These are phyloP conservation scores for Xylaria multiplex DNA, from an alignment of 2,329 filamentous ascomycete genomes.

Conservation along the genomic window DNA sequence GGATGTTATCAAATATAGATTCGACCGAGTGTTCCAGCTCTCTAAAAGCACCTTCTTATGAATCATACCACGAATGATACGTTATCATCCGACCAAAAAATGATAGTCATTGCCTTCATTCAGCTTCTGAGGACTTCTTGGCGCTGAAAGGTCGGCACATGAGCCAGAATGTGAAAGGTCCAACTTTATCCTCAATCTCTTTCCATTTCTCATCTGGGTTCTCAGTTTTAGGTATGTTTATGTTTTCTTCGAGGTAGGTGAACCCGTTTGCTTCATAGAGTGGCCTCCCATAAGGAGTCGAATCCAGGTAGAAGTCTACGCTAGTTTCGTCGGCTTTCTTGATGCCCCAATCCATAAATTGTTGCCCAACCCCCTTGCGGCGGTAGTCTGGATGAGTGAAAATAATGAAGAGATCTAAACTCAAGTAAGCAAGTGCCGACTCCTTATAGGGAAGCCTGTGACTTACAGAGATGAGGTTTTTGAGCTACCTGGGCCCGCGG, in stretches of 20 bases:
- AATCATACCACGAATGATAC: not conserved
- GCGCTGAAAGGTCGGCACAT: conserved; percentile 31
- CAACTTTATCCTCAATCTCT: conserved; percentile 53
- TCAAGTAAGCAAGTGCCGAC: not conserved
- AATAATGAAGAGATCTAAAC: conserved; percentile 35
- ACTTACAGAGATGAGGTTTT: conserved; percentile 44
- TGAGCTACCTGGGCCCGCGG: conserved; percentile 36
- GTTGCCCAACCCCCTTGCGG: conserved; percentile 40
- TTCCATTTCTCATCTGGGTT: conserved; percentile 43
- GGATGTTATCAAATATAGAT: not conserved
- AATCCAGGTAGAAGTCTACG: conserved; percentile 44
- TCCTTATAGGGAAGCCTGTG: not conserved
- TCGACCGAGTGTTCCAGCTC: not conserved
- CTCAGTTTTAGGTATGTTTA: conserved; percentile 38
- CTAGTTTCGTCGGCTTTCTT: conserved; percentile 40
- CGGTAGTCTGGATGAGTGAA: conserved; percentile 45
- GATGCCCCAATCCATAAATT: conserved; percentile 43
- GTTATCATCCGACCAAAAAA: not conserved
- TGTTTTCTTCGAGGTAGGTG: conserved; percentile 39
- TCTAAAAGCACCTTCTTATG: not conserved
- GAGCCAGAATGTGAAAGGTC: conserved; percentile 44
- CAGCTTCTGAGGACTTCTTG: not conserved
- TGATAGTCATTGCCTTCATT: not conserved
- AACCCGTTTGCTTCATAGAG: conserved; percentile 44
- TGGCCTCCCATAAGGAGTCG: conserved; percentile 39